Evolutionary conservation across 2,329 filamentous ascomycete species (phyloP), one percentile per base, ranked within the genome.

Genomic region (Epicoccum nigrum): DNA sequence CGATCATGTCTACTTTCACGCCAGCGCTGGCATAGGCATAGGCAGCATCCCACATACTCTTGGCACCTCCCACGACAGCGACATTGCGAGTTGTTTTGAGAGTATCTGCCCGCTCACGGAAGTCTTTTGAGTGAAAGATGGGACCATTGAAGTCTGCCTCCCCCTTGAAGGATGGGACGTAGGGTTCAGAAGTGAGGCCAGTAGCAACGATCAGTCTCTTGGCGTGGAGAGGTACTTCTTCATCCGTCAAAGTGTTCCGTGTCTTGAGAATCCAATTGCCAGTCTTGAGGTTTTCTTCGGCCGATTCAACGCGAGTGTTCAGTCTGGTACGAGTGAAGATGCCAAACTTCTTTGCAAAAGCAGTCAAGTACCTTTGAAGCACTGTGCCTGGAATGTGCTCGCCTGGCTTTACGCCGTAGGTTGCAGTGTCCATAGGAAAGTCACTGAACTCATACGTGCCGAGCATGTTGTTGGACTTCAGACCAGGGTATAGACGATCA

Each of bases 41-140:
- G 0, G 82, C 83, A 2, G 81, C 80, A 64, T 88, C 86, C 76
- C 81, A 87, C 2, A 82, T 83, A 1, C 82, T 86, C 62, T 88
- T 89, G 13, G 78, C 81, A 2, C 77, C 83, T 3, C 86, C 86
- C 3, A 88, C 74, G 2, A 89, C 77, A 0, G 81, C 80, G 11
- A 61, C 60, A 30, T 65, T 58, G 4, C 49, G 62, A 16, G 76
- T 73, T 7, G 60, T 75, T 38, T 57, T 69, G 49, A 71, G 72
- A 27, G 66, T 72, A 51, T 44, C 74, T 12, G 72, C 71, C 46
- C 77, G 63, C 15, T 69, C 55, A 5, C 73, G 73, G 51, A 87
- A 80, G 49, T 85, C 76, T 40, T 77, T 78, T 33, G 79, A 78
- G 62, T 88, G 86, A 53, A 87, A 79, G n/a, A 87, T 67, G 0